Conservation (phyloP, 192 early-diverging fungal species). For the Pilaira anomala region DNA sequence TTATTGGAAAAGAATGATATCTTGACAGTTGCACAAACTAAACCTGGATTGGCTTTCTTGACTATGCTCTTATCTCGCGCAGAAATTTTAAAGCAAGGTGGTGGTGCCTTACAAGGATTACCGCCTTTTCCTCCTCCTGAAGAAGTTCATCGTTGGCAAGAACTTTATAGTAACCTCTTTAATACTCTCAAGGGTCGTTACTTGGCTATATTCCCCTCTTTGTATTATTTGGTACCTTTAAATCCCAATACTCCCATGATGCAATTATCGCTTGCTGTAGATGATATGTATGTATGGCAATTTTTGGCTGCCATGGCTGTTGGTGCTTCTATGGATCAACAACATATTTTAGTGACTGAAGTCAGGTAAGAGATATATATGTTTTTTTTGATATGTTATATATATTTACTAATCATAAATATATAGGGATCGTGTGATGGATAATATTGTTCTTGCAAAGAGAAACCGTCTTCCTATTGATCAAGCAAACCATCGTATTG, state of each 20-base stretch:
- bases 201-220: conserved; percentile 68
- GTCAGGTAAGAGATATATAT: conserved; percentile 54
- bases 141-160: conserved; percentile 67
- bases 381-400: background rate
- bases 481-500: conserved; percentile 60
- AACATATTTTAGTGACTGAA: conserved; percentile 88
- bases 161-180: conserved; percentile 85
- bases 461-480: conserved; percentile 54
- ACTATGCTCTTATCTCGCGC: conserved; percentile 88
- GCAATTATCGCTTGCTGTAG: conserved; percentile 40
- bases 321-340: conserved; percentile 92
- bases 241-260: conserved; percentile 31
- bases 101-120: conserved; percentile 47
- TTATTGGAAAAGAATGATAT: conserved; percentile 91
- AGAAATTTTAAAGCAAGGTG: conserved; percentile 81
- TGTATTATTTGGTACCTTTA: conserved; percentile 38
- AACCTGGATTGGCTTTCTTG: conserved; percentile 84
- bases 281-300: conserved; percentile 96
- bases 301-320: conserved; percentile 96
- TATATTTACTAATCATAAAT: background rate
- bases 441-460: conserved; percentile 66
- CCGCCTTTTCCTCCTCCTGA: conserved; percentile 38
- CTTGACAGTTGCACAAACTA: conserved; percentile 78
- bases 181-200: conserved; percentile 71
- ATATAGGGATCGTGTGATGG: conserved; percentile 75